Percentiles rank a stretch among this genome's conserved stretches.
Evolutionary conservation across 352 stramenopile species (phyloP).

Genomic region (Phytophthora brassicae): DNA sequence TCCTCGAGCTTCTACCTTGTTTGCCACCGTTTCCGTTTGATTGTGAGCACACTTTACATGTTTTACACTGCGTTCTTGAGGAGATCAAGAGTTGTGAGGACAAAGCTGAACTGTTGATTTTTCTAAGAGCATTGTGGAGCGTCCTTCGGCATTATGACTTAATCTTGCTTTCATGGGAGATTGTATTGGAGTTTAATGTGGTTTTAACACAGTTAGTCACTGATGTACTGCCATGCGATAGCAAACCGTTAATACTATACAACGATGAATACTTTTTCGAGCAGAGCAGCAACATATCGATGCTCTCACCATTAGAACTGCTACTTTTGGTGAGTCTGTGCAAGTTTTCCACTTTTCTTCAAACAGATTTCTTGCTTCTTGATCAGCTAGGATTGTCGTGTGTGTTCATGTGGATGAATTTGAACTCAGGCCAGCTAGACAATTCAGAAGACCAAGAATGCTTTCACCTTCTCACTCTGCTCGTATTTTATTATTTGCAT

Average conservation of each 20-base stretch:
- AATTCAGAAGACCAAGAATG: neutral
- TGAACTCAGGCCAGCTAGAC: neutral
- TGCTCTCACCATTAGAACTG: neutral
- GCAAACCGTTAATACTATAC: neutral
- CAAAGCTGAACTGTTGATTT: neutral
- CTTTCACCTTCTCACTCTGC: neutral
- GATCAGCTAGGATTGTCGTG: neutral
- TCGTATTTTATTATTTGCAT: neutral
- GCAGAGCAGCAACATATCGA: neutral
- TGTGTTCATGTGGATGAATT: slow-evolving; percentile 16
- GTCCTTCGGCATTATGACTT: neutral
- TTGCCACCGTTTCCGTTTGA: neutral
- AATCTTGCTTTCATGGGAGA: neutral
- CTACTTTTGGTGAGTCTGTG: slow-evolving; percentile 7
- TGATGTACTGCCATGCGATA: neutral
- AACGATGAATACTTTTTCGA: neutral
- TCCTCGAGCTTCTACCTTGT: slow-evolving; percentile 10
- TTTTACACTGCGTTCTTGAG: neutral
- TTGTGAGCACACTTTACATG: neutral
- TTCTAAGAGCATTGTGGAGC: neutral
- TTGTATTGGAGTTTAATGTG: neutral
- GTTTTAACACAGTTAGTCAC: neutral
- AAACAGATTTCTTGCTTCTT: neutral
- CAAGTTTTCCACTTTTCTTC: slow-evolving; percentile 1
- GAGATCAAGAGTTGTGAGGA: neutral